phyloP scores from a whole-genome alignment of 2,329 filamentous ascomycete genomes.

The Diaporthe velutina region DNA sequence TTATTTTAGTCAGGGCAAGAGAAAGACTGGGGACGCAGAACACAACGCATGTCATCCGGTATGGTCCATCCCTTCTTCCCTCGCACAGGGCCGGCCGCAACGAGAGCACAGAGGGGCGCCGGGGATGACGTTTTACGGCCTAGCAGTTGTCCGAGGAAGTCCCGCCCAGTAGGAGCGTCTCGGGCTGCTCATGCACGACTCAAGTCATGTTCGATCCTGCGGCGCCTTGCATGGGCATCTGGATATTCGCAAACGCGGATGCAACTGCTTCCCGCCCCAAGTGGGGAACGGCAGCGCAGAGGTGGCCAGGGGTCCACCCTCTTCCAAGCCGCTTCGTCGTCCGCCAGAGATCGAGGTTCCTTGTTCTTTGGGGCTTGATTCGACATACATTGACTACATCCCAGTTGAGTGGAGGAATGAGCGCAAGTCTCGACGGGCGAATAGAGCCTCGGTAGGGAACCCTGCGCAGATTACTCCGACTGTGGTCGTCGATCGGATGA shows the following conservation, averaged over 20 bases:
- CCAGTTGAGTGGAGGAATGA: not conserved
- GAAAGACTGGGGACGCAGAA: not conserved
- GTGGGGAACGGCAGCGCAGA: not conserved
- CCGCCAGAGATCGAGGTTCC: slow-evolving; percentile 3
- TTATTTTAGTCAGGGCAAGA: not conserved
- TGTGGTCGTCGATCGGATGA: slow-evolving; percentile 22
- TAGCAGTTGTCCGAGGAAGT: slow-evolving; percentile 12
- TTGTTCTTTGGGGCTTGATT: not conserved
- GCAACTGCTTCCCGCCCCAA: slow-evolving; percentile 21
- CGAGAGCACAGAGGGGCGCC: not conserved
- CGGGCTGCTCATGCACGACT: slow-evolving; percentile 26
- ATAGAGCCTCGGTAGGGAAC: slow-evolving; percentile 11
- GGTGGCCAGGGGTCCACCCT: not conserved
- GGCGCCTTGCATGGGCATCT: slow-evolving; percentile 23
- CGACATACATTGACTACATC: not conserved
- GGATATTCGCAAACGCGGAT: slow-evolving; percentile 20
- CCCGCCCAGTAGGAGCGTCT: slow-evolving; percentile 15
- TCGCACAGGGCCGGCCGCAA: too few relatives aligned
- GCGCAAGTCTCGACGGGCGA: not conserved
- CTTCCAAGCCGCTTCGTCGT: not conserved
- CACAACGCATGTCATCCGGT: not conserved
- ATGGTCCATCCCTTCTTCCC: too few relatives aligned
- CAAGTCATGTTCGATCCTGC: slow-evolving; percentile 17
- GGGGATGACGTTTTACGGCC: slow-evolving; percentile 23
- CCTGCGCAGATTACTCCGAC: slow-evolving; percentile 26